Percentiles rank a stretch among this genome's conserved stretches.
phyloP scores from a whole-genome alignment of 768 basidiomycete genomes.

The Tricholoma furcatifolium region DNA sequence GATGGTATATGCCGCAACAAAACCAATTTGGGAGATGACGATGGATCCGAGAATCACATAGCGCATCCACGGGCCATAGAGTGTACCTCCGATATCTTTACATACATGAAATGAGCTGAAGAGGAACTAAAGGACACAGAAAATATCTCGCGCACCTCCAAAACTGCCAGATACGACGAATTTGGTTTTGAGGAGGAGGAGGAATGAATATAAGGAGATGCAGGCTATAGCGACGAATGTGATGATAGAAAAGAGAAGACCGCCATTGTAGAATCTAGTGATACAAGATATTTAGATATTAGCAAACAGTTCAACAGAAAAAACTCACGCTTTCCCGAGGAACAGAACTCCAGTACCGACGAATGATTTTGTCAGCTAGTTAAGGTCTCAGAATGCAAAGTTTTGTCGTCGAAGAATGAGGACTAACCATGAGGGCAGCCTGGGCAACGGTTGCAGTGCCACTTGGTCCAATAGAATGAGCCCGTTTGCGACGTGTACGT shows the following conservation, averaged over 20 bases:
- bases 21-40: conserved; percentile 85
- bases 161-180: conserved; percentile 90
- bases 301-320: too few relatives aligned
- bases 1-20: conserved; percentile 89
- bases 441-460: conserved; percentile 91
- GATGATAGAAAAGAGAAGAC: conserved; percentile 82
- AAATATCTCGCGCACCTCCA: conserved; percentile 59
- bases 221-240: conserved; percentile 79
- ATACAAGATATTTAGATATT: not conserved
- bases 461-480: conserved; percentile 52
- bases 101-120: not conserved
- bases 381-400: conserved; percentile 4
- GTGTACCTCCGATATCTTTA: conserved; percentile 89
- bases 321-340: conserved; percentile 85
- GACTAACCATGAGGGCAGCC: conserved; percentile 86
- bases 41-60: conserved; percentile 86
- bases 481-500: conserved; percentile 50
- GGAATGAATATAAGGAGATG: conserved; percentile 90
- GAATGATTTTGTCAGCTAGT: conserved; percentile 86
- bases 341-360: conserved; percentile 96
- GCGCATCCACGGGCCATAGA: conserved; percentile 95
- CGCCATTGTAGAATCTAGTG: conserved; percentile 89
- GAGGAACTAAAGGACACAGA: not conserved
- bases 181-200: conserved; percentile 86
- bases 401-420: not conserved